A percentile compares a stretch with the other conserved stretches of the same genome.
Evolutionary conservation across 2,329 filamentous ascomycete genomes (phyloP).

Genomic region (Apiospora malaysiana): DNA sequence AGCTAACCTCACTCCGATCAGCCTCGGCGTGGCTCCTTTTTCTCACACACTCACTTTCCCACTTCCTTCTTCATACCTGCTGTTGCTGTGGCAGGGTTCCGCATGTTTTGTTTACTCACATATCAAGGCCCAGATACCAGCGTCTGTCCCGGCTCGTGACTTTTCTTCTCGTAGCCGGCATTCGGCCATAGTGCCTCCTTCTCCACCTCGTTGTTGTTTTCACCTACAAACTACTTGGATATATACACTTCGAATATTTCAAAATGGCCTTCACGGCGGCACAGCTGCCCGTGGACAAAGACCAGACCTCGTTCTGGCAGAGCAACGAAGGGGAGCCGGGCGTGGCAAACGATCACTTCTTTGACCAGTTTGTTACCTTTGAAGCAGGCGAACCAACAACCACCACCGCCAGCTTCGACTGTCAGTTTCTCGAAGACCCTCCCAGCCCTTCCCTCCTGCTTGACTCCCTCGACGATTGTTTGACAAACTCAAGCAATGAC

Average conservation of each 20-base stretch:
- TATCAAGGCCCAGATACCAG: slow-evolving; percentile 34
- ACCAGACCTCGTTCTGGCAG: slow-evolving; percentile 36
- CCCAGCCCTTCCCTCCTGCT: slow-evolving; percentile 41
- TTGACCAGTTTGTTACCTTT: slow-evolving; percentile 43
- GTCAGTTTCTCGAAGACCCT: slow-evolving; percentile 35
- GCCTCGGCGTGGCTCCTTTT: slow-evolving; percentile 36
- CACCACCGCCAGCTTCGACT: slow-evolving; percentile 31
- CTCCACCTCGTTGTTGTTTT: slow-evolving; percentile 16
- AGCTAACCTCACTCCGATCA: slow-evolving; percentile 28
- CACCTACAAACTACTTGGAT: not conserved
- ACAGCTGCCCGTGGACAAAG: slow-evolving; percentile 40
- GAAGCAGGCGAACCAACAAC: slow-evolving; percentile 34
- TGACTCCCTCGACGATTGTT: slow-evolving; percentile 33
- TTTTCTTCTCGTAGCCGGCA: slow-evolving; percentile 27
- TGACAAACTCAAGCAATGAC: slow-evolving; percentile 31
- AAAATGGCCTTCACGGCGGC: slow-evolving; percentile 40
- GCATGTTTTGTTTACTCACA: slow-evolving; percentile 41
- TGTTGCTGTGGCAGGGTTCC: slow-evolving; percentile 39
- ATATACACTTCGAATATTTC: slow-evolving; percentile 19
- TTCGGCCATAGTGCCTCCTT: slow-evolving; percentile 26
- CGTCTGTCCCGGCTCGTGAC: slow-evolving; percentile 26
- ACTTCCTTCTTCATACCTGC: slow-evolving; percentile 25
- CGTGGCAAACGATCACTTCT: slow-evolving; percentile 38
- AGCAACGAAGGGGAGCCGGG: slow-evolving; percentile 37
- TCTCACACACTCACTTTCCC: slow-evolving; percentile 29